These are phyloP conservation scores for Chytridium lagenaria DNA, from an alignment of 371 early-diverging fungal species.

Conservation along the genomic window DNA sequence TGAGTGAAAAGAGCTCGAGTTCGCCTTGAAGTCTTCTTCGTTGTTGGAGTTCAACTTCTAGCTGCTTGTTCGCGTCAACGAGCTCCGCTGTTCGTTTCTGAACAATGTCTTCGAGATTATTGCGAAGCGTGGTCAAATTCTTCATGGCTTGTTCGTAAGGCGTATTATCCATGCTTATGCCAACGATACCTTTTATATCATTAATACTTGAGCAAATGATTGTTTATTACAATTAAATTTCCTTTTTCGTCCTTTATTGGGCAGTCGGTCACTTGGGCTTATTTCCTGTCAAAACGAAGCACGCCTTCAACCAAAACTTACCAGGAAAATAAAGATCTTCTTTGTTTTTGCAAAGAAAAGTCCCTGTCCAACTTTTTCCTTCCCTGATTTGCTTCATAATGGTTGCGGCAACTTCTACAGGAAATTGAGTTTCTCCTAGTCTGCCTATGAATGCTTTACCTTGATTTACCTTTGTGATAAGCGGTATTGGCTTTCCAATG, in stretches of 20 bases:
- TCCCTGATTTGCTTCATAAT: neutral
- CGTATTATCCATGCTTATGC: slow-evolving; percentile 1
- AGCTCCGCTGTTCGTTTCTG: slow-evolving; percentile 8
- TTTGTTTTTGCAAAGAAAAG: neutral
- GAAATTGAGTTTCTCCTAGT: no score
- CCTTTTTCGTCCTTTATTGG: slow-evolving; percentile 5
- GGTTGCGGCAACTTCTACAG: neutral
- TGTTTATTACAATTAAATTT: neutral
- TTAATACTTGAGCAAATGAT: neutral
- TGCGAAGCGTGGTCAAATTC: neutral
- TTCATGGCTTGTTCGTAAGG: slow-evolving; percentile 2
- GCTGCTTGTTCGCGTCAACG: neutral
- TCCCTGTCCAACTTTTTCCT: slow-evolving; percentile 7
- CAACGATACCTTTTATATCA: neutral
- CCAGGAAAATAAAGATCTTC: slow-evolving; percentile 6
- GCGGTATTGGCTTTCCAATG: slow-evolving; percentile 7
- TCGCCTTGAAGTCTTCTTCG: neutral
- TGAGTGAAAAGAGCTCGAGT: neutral
- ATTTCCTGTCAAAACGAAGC: no score
- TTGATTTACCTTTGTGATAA: neutral
- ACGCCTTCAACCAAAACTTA: neutral
- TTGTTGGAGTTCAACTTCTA: slow-evolving; percentile 1
- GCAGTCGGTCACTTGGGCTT: slow-evolving; percentile 6
- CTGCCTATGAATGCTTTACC: no score
- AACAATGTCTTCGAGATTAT: slow-evolving; percentile 11